Evolutionary conservation across 2,329 filamentous ascomycete genomes (phyloP).

Genomic region (Aaosphaeria pasadenensis): DNA sequence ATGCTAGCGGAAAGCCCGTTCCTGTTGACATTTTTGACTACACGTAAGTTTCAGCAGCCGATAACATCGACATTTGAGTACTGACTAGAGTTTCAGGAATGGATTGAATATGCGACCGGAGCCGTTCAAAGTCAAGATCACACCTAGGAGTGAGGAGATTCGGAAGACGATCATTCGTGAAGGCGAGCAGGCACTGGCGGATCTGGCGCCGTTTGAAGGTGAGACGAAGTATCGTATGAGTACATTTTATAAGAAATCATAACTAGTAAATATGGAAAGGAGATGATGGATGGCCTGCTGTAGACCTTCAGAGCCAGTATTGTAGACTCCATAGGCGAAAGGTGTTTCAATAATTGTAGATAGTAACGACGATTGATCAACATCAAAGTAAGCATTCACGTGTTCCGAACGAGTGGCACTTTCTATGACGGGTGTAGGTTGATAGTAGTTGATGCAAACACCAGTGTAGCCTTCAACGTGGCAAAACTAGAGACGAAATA

Average conservation of each 20-base stretch:
- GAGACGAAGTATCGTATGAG: conserved; percentile 57
- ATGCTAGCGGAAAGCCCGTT: conserved; percentile 44
- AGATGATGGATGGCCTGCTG: no score
- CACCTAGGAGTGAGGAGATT: conserved; percentile 49
- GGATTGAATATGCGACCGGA: conserved; percentile 59
- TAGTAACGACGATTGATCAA: no score
- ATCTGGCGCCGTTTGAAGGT: conserved; percentile 53
- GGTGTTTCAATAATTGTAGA: no score
- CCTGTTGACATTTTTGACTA: conserved; percentile 58
- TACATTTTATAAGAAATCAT: conserved; percentile 20
- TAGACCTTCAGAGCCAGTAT: no score
- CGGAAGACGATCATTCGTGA: conserved; percentile 51
- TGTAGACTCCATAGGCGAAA: no score
- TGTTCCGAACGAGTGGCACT: no score
- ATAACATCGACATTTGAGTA: not conserved
- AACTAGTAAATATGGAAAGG: not conserved
- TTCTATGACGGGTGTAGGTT: no score
- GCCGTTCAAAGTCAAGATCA: conserved; percentile 55
- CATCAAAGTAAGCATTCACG: no score
- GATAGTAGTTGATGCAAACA: no score
- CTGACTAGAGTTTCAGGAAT: conserved; percentile 39
- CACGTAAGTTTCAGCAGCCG: conserved; percentile 38
- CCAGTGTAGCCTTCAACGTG: no score
- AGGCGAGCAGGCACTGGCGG: conserved; percentile 50
- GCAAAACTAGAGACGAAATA: no score